A percentile compares a stretch with the other conserved stretches of the same genome.
Conservation (phyloP, 129 eudicot species). For the Chrysanthemum makinoi region DNA sequence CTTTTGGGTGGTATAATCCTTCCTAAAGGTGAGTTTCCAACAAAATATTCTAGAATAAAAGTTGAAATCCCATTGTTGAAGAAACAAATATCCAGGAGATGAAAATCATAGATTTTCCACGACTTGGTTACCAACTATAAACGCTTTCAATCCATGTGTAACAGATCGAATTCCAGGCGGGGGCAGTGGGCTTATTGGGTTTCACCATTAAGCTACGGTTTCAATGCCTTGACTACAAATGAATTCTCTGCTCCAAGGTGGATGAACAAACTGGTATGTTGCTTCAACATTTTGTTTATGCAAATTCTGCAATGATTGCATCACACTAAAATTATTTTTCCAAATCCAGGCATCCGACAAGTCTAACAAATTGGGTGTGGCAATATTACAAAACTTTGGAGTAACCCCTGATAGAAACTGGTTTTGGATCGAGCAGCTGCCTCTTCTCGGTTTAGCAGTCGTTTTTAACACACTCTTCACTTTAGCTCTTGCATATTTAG, state of each 20-base stretch:
- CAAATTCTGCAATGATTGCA: neutral
- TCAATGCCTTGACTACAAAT: conserved; percentile 49
- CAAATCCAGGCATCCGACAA: conserved; percentile 52
- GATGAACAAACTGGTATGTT: conserved; percentile 53
- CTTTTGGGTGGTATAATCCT: conserved; percentile 87
- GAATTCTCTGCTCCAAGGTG: conserved; percentile 67
- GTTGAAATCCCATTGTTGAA: neutral
- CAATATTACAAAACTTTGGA: conserved; percentile 39
- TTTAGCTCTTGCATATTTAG: conserved; percentile 47
- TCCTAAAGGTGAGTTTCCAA: conserved; percentile 40
- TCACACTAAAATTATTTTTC: neutral
- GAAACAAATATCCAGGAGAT: neutral
- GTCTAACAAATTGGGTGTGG: conserved; percentile 47
- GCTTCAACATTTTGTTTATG: conserved; percentile 8
- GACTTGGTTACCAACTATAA: neutral
- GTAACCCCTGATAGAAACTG: conserved; percentile 43
- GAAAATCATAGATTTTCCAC: too few relatives aligned
- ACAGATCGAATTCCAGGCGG: conserved; percentile 51
- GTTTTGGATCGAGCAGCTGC: conserved; percentile 59
- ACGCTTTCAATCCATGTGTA: conserved; percentile 12
- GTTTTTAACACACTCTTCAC: conserved; percentile 45
- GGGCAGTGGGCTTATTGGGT: conserved; percentile 70
- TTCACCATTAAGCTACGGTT: conserved; percentile 63
- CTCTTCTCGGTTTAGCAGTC: conserved; percentile 49
- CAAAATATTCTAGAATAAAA: neutral